phyloP scores from a whole-genome alignment of 192 early-diverging fungal species.

The Chytriomyces sp. region DNA sequence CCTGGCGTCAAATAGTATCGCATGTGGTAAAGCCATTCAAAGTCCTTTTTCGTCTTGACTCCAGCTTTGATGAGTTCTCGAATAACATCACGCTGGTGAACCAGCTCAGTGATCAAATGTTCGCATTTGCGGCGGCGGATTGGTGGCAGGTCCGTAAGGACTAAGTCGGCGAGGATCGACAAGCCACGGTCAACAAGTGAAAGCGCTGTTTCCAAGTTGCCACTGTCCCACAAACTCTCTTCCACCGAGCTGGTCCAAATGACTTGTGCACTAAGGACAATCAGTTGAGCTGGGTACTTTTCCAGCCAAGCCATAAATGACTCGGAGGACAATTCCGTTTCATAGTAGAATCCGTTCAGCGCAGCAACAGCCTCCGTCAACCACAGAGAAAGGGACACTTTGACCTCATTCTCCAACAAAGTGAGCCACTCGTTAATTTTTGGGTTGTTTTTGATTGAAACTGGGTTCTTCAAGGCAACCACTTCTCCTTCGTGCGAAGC shows the following conservation, averaged over 20 bases:
- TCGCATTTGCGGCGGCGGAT: slow-evolving; percentile 94
- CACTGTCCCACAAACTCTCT: slow-evolving; percentile 60
- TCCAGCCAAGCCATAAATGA: slow-evolving; percentile 85
- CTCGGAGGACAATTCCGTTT: slow-evolving; percentile 53
- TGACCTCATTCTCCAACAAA: slow-evolving; percentile 92
- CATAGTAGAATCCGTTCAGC: slow-evolving; percentile 67
- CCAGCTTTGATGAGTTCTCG: slow-evolving; percentile 62
- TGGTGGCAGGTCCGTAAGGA: slow-evolving; percentile 81
- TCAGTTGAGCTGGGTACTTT: slow-evolving; percentile 89
- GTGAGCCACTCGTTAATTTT: slow-evolving; percentile 98
- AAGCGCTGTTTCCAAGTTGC: slow-evolving; percentile 61
- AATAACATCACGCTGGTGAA: slow-evolving; percentile 96
- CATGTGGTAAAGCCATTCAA: slow-evolving; percentile 95
- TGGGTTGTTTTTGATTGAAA: slow-evolving; percentile 82
- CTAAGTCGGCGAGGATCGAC: slow-evolving; percentile 88
- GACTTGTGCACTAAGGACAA: slow-evolving; percentile 87
- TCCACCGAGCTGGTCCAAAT: slow-evolving; percentile 92
- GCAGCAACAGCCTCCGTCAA: slow-evolving; percentile 74
- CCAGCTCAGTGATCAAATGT: slow-evolving; percentile 97
- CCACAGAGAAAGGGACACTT: slow-evolving; percentile 77
- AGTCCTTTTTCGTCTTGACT: slow-evolving; percentile 58
- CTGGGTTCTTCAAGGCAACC: slow-evolving; percentile 75
- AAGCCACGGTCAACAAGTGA: slow-evolving; percentile 72
- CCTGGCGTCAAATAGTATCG: slow-evolving; percentile 85
- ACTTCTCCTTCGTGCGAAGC: slow-evolving; percentile 92